Percentiles rank a stretch among this genome's conserved stretches.
These are phyloP conservation scores for Ramularia collo-cygni DNA, from an alignment of 2,329 filamentous ascomycete genomes.

Conservation along the genomic window DNA sequence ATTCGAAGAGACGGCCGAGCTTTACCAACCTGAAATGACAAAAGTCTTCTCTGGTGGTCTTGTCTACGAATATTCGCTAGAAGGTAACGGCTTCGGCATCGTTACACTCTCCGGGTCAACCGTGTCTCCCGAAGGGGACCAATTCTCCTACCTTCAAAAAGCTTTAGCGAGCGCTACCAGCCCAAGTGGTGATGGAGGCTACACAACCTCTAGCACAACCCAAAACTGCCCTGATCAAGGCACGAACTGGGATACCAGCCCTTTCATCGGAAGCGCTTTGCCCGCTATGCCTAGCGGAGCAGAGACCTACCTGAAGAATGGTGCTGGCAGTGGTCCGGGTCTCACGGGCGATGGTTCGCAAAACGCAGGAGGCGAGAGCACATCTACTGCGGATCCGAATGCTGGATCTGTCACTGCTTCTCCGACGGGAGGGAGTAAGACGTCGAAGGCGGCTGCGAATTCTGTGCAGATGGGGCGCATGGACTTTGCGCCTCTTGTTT, in stretches of 20 bases:
- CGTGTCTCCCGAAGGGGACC: slow-evolving; percentile 45
- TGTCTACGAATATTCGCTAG: slow-evolving; percentile 86
- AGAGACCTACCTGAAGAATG: slow-evolving; percentile 49
- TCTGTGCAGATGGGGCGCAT: slow-evolving; percentile 38
- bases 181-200: slow-evolving; percentile 51
- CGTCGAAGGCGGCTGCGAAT: slow-evolving; percentile 33
- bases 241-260: slow-evolving; percentile 49
- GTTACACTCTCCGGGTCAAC: slow-evolving; percentile 52
- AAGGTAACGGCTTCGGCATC: slow-evolving; percentile 72
- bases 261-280: slow-evolving; percentile 38
- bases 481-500: slow-evolving; percentile 43
- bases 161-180: slow-evolving; percentile 44
- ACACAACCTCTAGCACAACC: slow-evolving; percentile 46
- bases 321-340: slow-evolving; percentile 50
- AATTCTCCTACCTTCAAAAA: slow-evolving; percentile 54
- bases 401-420: slow-evolving; percentile 38
- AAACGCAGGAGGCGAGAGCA: slow-evolving; percentile 43
- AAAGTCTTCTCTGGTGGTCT: slow-evolving; percentile 86
- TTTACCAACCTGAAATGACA: slow-evolving; percentile 80
- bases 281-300: slow-evolving; percentile 52
- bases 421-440: slow-evolving; percentile 11
- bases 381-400: slow-evolving; percentile 42
- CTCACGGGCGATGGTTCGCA: slow-evolving; percentile 43
- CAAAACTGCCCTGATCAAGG: slow-evolving; percentile 48
- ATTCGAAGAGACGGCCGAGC: slow-evolving; percentile 68